These are phyloP conservation scores for Ganoderma meredithae DNA, from an alignment of 1,284 basidiomycete species.

Conservation along the genomic window DNA sequence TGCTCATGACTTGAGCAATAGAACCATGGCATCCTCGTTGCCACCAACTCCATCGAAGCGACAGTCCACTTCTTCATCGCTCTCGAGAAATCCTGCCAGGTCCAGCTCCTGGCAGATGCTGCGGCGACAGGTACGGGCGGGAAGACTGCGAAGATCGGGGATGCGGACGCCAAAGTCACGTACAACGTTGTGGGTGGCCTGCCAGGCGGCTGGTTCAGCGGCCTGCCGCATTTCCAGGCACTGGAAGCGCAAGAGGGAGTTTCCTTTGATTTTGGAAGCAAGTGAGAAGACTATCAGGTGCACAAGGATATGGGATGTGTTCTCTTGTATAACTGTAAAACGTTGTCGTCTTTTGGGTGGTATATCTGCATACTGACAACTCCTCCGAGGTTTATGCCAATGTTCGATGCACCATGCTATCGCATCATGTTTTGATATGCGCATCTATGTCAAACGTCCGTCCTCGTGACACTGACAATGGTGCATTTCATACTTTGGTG, in stretches of 20 bases:
- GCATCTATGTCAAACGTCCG: neutral
- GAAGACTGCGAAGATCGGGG: conserved; percentile 41
- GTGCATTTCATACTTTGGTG: neutral
- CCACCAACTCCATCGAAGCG: conserved; percentile 50
- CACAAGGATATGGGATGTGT: neutral
- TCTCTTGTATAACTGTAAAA: neutral
- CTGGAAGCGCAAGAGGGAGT: conserved; percentile 47
- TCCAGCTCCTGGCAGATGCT: conserved; percentile 58
- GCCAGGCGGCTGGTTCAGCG: conserved; percentile 49
- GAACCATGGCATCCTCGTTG: conserved; percentile 68
- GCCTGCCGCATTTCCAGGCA: conserved; percentile 46
- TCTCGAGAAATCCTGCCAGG: conserved; percentile 55
- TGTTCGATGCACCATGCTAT: neutral
- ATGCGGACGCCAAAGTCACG: conserved; percentile 39
- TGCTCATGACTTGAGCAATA: conserved; percentile 36
- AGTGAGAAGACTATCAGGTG: neutral
- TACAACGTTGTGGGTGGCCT: conserved; percentile 42
- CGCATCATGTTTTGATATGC: neutral
- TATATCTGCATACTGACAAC: neutral
- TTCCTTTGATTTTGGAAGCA: conserved; percentile 30
- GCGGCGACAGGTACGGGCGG: conserved; percentile 47
- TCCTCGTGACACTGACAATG: neutral
- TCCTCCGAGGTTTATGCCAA: neutral
- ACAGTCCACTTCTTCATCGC: conserved; percentile 49
- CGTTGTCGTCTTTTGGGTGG: neutral